Base-by-base conservation (phyloP, 352 stramenopile genomes). In the Globisporangium paddicum region DNA sequence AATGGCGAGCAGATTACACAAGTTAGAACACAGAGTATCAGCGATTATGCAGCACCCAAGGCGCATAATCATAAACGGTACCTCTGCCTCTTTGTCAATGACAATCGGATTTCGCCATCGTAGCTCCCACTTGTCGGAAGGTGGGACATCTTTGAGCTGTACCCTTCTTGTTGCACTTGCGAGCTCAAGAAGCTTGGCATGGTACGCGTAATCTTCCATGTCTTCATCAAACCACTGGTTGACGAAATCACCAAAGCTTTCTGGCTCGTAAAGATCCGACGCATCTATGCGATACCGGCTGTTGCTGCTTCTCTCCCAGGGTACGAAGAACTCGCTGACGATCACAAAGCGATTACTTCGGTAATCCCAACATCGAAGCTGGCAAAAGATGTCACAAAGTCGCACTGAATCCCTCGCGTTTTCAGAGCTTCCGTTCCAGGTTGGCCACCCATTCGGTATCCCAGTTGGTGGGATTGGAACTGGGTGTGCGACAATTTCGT, bases 91-190 rank as follows among this genome's bases (percentile, higher is more conserved):
- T 11, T 76, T 67, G 56, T 88, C 79, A 50, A 74, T 74, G 21
- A 74, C 72, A 14, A 93, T 57, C 8, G 83, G 85, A 19, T 59
- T 76, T 60, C 81, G 74, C 85, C 85, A 94, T 47, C 82, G 69
- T 40, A 94, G 30, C 55, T 94, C 82, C 85, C 85, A 94, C 19
- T 85, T 89, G 28, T 90, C 79, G 6, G 83, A 89, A 19, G 75
- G 54, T 21, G 68, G 23, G 3, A 62, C 37, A 4, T 69, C 53
- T 11, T 69, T 46, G 38, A 89, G 65, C 13, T 38, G 48, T 9
- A 85, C 67, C 8, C 58, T 55, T 51, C 82, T 71, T 7, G 61
- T 35, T 34, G 60, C 65, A 32, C 64, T 68, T 21, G 67, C 62
- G 42, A 86, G 66, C 10, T 84, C 73, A 1, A 80, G 54, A 5